phyloP scores from a whole-genome alignment of 2,329 filamentous ascomycete species.

The Alternaria arborescens region DNA sequence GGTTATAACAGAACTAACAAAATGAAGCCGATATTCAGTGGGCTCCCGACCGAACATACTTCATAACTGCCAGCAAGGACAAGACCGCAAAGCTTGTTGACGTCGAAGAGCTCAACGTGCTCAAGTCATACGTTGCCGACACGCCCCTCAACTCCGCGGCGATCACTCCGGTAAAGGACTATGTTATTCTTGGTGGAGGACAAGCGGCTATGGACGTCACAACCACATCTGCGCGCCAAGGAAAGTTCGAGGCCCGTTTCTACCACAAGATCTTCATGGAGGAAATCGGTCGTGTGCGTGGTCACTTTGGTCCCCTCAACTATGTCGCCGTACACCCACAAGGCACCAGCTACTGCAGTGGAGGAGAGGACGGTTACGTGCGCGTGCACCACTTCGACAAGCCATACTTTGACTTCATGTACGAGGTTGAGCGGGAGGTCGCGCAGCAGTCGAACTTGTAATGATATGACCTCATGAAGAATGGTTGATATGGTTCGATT shows the following conservation, averaged over 20 bases:
- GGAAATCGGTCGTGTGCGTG: constrained; percentile 95
- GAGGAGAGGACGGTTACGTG: constrained; percentile 98
- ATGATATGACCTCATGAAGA: constrained; percentile 27
- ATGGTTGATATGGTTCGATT: constrained; percentile 25
- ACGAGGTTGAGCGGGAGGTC: constrained; percentile 91
- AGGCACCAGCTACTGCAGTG: constrained; percentile 91
- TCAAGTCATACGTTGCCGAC: constrained; percentile 92
- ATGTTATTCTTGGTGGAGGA: constrained; percentile 95
- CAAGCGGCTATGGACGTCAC: constrained; percentile 99
- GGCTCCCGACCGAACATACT: constrained; percentile 92
- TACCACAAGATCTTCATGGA: constrained; percentile 99
- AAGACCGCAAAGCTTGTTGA: constrained; percentile 95
- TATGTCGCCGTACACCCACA: constrained; percentile 93
- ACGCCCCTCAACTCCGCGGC: constrained; percentile 95
- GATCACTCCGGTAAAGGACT: constrained; percentile 96
- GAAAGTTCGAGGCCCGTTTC: constrained; percentile 99
- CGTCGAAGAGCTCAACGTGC: constrained; percentile 82
- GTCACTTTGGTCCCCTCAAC: constrained; percentile 96
- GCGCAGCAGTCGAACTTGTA: constrained; percentile 51
- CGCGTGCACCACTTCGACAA: constrained; percentile 99
- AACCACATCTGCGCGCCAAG: constrained; percentile 89
- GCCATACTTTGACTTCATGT: constrained; percentile 97
- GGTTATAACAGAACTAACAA: constrained; percentile 61
- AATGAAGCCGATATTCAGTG: constrained; percentile 89
- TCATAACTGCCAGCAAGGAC: constrained; percentile 98